phyloP scores from a whole-genome alignment of 1,139 yeast genomes.

The Kodamaea anthophila region DNA sequence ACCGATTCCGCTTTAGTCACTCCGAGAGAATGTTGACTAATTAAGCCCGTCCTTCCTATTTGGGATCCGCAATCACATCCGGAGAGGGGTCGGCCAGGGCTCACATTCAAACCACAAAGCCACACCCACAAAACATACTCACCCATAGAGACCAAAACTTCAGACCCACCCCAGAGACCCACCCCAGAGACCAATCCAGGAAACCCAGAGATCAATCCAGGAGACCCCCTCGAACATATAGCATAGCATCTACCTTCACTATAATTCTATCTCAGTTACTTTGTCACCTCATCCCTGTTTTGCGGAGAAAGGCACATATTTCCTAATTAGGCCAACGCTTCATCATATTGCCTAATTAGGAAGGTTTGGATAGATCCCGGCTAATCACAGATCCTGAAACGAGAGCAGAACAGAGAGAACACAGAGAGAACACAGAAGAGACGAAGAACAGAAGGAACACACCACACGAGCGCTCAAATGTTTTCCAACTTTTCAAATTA shows the following conservation, averaged over 20 bases:
- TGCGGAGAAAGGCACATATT: constrained; percentile 3
- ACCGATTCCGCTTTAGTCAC: constrained; percentile 4
- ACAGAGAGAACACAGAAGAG: not conserved
- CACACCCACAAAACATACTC: too few relatives aligned
- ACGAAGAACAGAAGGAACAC: not conserved
- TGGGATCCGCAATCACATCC: constrained; percentile 11
- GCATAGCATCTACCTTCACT: too few relatives aligned
- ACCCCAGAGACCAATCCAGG: too few relatives aligned
- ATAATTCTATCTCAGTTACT: too few relatives aligned
- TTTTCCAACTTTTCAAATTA: too few relatives aligned
- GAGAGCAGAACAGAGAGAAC: not conserved
- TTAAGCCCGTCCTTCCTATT: constrained; percentile 12
- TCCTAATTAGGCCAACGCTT: constrained; percentile 15
- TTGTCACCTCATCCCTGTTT: constrained; percentile 1
- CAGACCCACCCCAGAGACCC: too few relatives aligned
- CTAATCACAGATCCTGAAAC: too few relatives aligned
- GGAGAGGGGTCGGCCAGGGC: constrained; percentile 16
- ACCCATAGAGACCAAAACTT: too few relatives aligned
- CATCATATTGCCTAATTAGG: constrained; percentile 17
- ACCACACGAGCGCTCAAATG: too few relatives aligned
- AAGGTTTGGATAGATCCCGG: constrained; percentile 7
- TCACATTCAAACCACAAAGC: too few relatives aligned
- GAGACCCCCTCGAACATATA: too few relatives aligned
- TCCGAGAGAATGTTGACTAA: constrained; percentile 3
- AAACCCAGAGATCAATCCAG: too few relatives aligned